These are phyloP conservation scores for Wickerhamiella bombiphila DNA, from an alignment of 805 yeast species.

Conservation along the genomic window DNA sequence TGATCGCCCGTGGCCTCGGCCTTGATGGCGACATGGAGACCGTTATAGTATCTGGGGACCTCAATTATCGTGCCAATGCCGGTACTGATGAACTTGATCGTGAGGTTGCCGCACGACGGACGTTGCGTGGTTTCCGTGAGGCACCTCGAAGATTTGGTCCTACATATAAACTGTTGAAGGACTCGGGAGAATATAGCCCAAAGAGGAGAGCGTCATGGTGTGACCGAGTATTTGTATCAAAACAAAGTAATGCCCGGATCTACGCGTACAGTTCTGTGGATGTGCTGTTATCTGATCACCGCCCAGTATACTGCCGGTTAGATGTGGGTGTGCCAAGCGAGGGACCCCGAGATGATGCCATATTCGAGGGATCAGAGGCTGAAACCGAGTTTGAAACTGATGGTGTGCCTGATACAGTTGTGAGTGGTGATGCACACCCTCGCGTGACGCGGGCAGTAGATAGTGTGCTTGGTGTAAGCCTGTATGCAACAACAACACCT, in stretches of 20 bases:
- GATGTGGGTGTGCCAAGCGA: slow-evolving; percentile 31
- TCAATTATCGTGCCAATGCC: slow-evolving; percentile 49
- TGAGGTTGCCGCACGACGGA: slow-evolving; percentile 29
- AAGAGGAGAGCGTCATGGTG: slow-evolving; percentile 81
- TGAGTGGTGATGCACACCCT: too few relatives aligned
- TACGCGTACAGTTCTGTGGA: too few relatives aligned
- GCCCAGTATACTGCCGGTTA: slow-evolving; percentile 45
- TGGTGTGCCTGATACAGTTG: too few relatives aligned
- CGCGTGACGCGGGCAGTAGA: not conserved
- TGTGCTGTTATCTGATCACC: slow-evolving; percentile 87
- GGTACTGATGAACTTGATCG: slow-evolving; percentile 37
- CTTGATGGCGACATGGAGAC: slow-evolving; percentile 48
- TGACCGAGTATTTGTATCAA: slow-evolving; percentile 49
- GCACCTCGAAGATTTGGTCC: slow-evolving; percentile 55
- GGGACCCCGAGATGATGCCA: not conserved
- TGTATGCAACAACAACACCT: not conserved
- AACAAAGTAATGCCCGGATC: too few relatives aligned
- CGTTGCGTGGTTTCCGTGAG: slow-evolving; percentile 54
- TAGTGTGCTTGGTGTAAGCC: not conserved
- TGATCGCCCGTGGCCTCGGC: slow-evolving; percentile 38
- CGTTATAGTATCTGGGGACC: slow-evolving; percentile 67
- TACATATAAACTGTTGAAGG: slow-evolving; percentile 53
- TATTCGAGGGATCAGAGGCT: too few relatives aligned
- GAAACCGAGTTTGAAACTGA: too few relatives aligned
- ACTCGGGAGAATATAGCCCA: slow-evolving; percentile 35